Conservation (phyloP, 78 protist species). For the Pirum gemmata region DNA sequence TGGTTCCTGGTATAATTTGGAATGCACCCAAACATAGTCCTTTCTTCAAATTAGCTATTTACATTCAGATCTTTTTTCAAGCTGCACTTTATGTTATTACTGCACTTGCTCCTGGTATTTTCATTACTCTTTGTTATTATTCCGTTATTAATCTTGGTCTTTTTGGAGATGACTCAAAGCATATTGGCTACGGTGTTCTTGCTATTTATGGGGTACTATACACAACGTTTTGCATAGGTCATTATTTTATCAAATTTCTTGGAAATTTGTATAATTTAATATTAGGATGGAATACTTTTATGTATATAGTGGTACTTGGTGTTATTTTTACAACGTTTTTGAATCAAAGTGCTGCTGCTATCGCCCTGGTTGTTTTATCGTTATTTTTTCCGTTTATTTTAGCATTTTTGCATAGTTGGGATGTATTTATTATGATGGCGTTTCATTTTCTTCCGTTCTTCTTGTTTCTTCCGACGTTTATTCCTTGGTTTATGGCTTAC, state of each 20-base stretch:
- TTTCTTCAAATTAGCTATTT: neutral
- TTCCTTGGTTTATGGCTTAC: neutral
- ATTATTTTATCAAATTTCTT: slow-evolving; percentile 1
- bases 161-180: neutral
- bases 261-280: neutral
- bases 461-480: slow-evolving; percentile 37
- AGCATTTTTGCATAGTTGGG: neutral
- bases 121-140: neutral
- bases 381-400: neutral
- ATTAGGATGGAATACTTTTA: neutral
- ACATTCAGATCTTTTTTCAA: neutral
- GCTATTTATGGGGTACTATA: neutral
- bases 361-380: neutral
- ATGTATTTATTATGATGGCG: neutral
- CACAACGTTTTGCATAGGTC: neutral
- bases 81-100: neutral
- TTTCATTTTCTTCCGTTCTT: neutral
- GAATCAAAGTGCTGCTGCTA: neutral
- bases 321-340: neutral
- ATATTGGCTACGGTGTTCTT: neutral
- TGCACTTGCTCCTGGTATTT: neutral
- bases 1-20: neutral
- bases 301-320: neutral
- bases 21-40: neutral
- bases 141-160: neutral